phyloP scores from a whole-genome alignment of 345 rosid genomes.

The Eucalyptus cloeziana region DNA sequence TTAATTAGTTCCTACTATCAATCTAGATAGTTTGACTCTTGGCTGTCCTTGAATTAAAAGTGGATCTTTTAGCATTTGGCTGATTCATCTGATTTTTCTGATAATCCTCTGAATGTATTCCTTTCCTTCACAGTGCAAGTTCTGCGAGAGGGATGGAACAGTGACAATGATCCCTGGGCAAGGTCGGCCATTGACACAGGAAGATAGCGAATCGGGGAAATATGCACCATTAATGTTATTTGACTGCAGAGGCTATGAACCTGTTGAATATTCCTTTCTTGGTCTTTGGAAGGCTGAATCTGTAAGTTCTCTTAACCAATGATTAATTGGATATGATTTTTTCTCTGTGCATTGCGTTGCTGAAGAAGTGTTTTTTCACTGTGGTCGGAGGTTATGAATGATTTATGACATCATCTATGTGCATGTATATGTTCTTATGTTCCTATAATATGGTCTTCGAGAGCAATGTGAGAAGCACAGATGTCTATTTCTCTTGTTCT shows the following conservation, averaged over 20 bases:
- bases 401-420: background rate
- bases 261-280: constrained; percentile 49
- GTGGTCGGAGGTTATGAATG: background rate
- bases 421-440: background rate
- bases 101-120: background rate
- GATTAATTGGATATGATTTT: background rate
- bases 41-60: background rate
- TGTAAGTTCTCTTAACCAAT: constrained; percentile 32
- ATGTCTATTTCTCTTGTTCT: background rate
- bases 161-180: constrained; percentile 62
- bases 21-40: background rate
- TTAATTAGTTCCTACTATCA: background rate
- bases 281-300: constrained; percentile 72
- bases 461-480: background rate
- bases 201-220: constrained; percentile 44
- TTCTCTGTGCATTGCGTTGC: background rate
- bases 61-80: background rate
- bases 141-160: constrained; percentile 77
- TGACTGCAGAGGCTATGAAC: constrained; percentile 83
- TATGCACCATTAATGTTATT: constrained; percentile 73
- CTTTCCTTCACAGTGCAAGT: constrained; percentile 51
- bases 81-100: background rate
- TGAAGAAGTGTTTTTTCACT: background rate
- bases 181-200: constrained; percentile 51
- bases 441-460: background rate